Evolutionary conservation across 225 moss, liverwort and hornwort genomes (phyloP).

Genomic region (Straminergon stramineum): DNA sequence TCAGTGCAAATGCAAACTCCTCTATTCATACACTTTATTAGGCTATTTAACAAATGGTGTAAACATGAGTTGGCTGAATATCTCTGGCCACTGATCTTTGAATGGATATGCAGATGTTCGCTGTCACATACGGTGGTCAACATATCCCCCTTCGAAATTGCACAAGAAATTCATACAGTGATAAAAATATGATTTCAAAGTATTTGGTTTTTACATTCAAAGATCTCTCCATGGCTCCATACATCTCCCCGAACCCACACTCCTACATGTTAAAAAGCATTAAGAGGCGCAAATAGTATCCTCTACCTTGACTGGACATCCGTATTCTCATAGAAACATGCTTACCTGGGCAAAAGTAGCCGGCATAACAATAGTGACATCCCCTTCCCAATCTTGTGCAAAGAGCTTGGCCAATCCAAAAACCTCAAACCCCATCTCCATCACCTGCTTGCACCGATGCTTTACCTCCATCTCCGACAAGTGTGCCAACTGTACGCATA

Average conservation of each 20-base stretch:
- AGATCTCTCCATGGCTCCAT: neutral
- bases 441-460: constrained; percentile 88
- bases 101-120: neutral
- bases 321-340: neutral
- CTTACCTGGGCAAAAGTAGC: constrained; percentile 91
- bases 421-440: constrained; percentile 74
- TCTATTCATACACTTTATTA: neutral
- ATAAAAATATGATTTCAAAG: neutral
- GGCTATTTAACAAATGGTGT: neutral
- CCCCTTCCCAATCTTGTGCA: constrained; percentile 99
- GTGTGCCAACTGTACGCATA: constrained; percentile 67
- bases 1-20: neutral
- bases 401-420: constrained; percentile 93
- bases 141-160: neutral
- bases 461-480: constrained; percentile 95
- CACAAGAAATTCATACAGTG: neutral
- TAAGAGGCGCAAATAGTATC: neutral
- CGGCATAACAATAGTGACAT: constrained; percentile 97
- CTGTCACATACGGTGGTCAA: neutral
- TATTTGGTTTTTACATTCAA: neutral
- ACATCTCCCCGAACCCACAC: neutral
- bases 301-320: neutral
- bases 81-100: neutral
- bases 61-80: neutral
- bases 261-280: neutral